A percentile compares a stretch with the other conserved stretches of the same genome.
Conservation (phyloP, 2,329 filamentous ascomycete genomes). For the Penicillium sp. region DNA sequence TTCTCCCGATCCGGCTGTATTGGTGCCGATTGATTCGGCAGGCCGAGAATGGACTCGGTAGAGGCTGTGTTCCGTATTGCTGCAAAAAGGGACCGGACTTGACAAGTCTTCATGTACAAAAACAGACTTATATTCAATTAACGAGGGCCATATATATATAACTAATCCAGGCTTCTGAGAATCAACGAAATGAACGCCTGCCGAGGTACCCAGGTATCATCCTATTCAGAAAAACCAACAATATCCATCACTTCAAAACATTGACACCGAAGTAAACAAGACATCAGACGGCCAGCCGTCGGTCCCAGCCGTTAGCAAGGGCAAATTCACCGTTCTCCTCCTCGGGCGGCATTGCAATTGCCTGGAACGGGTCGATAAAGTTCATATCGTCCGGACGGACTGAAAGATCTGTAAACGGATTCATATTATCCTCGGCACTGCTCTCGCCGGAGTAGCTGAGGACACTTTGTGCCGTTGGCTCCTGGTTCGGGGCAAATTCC, state of each 20-base stretch:
- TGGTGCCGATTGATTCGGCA: background rate
- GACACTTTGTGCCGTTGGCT: slow-evolving; percentile 50
- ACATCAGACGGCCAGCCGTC: slow-evolving; percentile 32
- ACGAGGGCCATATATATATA: background rate
- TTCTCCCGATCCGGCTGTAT: background rate
- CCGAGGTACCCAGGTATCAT: slow-evolving; percentile 12
- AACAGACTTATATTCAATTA: too few species aligned
- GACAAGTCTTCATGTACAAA: background rate
- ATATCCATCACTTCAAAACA: background rate
- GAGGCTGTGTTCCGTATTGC: background rate
- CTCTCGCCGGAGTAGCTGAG: slow-evolving; percentile 62
- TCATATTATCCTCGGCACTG: slow-evolving; percentile 49
- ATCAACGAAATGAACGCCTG: slow-evolving; percentile 5
- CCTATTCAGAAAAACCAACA: background rate
- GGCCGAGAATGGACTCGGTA: background rate
- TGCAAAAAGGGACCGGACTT: background rate
- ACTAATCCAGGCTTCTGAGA: background rate
- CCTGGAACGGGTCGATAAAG: slow-evolving; percentile 35
- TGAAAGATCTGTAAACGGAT: slow-evolving; percentile 21
- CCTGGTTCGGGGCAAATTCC: slow-evolving; percentile 33
- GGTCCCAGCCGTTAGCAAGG: slow-evolving; percentile 33
- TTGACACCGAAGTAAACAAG: background rate
- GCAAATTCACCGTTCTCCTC: slow-evolving; percentile 35
- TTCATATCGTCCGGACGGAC: slow-evolving; percentile 30
- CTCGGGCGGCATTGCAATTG: slow-evolving; percentile 37